Evolutionary conservation across 495 filamentous ascomycete genomes (phyloP), one percentile per base, ranked within the genome.

Genomic region (Cladorrhinum samala): DNA sequence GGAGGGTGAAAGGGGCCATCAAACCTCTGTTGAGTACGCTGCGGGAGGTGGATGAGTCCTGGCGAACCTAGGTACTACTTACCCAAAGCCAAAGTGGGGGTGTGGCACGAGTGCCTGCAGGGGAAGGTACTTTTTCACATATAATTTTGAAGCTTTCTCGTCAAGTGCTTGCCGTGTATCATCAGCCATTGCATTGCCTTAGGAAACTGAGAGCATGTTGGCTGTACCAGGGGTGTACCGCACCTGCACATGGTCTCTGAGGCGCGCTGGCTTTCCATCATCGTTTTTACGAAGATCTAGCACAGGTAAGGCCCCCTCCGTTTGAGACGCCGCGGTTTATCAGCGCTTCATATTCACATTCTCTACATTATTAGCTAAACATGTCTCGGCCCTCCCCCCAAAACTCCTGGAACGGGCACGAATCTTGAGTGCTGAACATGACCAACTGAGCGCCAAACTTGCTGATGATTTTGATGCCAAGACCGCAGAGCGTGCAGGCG

Each of bases 401-500:
- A 63, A 64, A 23, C 68, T 78, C 43, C 64, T 78, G 40, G 63
- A 67, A 16, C 69, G 75, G 40, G 75, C 75, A 7, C 63, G 68
- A 6, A 68, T 56, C 30, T 61, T 72, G 14, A 56, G 64, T 2
- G 63, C 55, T 30, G 65, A 79, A 53, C 70, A 74, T 53, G 66
- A 94, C 59, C 87, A 94, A 68, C 70, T 82, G n/a, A 69, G 71
- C 4, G 73, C 88, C 17, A 77, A 79, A 1, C 65, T 81, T 21
- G 74, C 65, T 39, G 78, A 60, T 64, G 72, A 79, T 48, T 98
- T 91, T 64, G 87, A 95, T 63, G 63, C 78, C 0, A 81, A 80
- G 55, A 73, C 78, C 3, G 88, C 90, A 3, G 93, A 88, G 70
- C 81, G 86, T 55, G 72, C 83, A 2, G 91, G 92, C 41, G 88